These are phyloP conservation scores for Stentor coeruleus DNA, from an alignment of 73 alveolate species.

Conservation along the genomic window DNA sequence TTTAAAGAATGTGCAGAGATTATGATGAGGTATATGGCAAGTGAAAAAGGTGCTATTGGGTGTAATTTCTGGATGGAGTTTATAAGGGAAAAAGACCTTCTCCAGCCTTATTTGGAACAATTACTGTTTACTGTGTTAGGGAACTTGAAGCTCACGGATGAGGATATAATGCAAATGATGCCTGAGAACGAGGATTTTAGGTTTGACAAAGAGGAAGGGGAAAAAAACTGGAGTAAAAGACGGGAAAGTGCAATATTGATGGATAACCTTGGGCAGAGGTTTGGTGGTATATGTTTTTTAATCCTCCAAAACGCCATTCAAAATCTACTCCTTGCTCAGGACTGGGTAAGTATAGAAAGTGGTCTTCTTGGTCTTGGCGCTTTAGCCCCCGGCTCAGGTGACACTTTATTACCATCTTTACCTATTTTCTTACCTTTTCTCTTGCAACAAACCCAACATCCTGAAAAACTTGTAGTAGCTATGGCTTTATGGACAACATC, in stretches of 20 bases:
- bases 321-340: neutral
- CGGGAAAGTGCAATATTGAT: constrained; percentile 13
- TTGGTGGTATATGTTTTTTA: neutral
- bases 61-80: neutral
- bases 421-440: constrained; percentile 3
- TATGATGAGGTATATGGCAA: neutral
- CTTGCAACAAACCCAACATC: neutral
- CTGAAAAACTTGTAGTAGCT: neutral
- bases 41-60: neutral
- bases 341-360: constrained; percentile 1
- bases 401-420: neutral
- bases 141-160: neutral
- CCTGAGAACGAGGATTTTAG: constrained; percentile 21
- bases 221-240: neutral
- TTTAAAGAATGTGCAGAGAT: constrained; percentile 12
- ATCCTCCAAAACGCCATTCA: neutral
- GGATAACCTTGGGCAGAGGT: neutral
- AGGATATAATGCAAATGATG: constrained; percentile 6
- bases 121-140: neutral
- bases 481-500: constrained; percentile 18
- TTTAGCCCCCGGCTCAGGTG: neutral
- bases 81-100: neutral
- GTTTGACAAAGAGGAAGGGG: constrained; percentile 19
- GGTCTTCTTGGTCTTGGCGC: constrained; percentile 13
- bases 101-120: neutral